Evolutionary conservation across 805 yeast genomes (phyloP), one percentile per base, ranked within the genome.

Genomic region (Sungouiella blattae): DNA sequence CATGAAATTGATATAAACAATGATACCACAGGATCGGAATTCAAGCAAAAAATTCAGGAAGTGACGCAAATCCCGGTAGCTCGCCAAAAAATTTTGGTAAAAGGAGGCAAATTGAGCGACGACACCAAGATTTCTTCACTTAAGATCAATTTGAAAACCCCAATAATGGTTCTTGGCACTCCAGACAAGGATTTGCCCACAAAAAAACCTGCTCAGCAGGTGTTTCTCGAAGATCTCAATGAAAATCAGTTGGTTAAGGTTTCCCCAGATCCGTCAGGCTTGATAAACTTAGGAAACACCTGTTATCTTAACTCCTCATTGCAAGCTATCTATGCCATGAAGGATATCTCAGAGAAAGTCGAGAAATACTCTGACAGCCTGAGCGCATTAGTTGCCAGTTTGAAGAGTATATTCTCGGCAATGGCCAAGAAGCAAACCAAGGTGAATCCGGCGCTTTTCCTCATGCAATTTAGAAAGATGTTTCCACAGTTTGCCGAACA

Each of bases 401-500:
- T 75, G 52, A 72, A 67, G 43, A 58, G 61, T 21, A 49, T 71
- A n/a, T 76, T 76, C 42, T 52, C 50, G 6, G 67, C 66, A 42
- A 69, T 77, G 75, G 42, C 46, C 18, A 64, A 60, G 32, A 71
- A 71, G 36, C 69, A 67, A 35, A 64, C 62, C 31, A 58, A 49
- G n/a, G 75, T 83, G 33, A 74, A 78, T 36, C 98, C 98, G 13
- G 58, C 77, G 28, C 67, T 77, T 27, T 75, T 91, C 40, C 65
- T 93, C 42, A 68, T 78, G 24, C 65, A 77, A 20, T 67, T 86
- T 47, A 78, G 96, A 57, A 64, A 69, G 31, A 64, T 68, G 12
- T 84, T 77, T 55, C 97, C 98, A 2, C 98, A 93, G 62, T 93
- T 93, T 61, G 85, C 83, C 28, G 97, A 91, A 57, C 76, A 78